These are phyloP conservation scores for Simmondsia chinensis DNA, from an alignment of 148 eudicot genomes.

Conservation along the genomic window DNA sequence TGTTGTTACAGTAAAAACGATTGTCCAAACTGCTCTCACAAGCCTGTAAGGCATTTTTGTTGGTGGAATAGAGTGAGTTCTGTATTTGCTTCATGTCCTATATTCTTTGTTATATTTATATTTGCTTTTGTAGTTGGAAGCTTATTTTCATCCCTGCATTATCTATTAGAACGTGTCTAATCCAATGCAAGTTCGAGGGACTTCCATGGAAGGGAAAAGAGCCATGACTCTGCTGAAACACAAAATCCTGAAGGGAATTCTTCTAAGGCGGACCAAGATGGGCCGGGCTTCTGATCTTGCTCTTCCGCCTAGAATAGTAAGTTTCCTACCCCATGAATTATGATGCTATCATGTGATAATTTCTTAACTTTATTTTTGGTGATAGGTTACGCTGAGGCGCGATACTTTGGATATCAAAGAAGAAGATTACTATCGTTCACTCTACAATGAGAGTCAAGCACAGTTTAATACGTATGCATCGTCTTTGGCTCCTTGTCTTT, in stretches of 20 bases:
- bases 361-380: not conserved
- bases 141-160: not conserved
- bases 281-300: constrained; percentile 96
- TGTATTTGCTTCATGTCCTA: not conserved
- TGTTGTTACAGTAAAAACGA: too few relatives aligned
- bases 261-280: constrained; percentile 81
- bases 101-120: not conserved
- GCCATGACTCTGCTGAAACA: constrained; percentile 84
- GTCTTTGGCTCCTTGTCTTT: not conserved
- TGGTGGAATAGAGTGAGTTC: constrained; percentile 84
- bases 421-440: constrained; percentile 78
- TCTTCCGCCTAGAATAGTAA: constrained; percentile 87
- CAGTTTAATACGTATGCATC: constrained; percentile 63
- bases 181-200: constrained; percentile 57
- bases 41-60: constrained; percentile 77
- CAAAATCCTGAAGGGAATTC: constrained; percentile 54
- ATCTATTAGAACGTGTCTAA: constrained; percentile 46
- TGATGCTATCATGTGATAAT: not conserved
- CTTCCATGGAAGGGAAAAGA: constrained; percentile 31
- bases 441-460: constrained; percentile 73
- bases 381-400: constrained; percentile 60
- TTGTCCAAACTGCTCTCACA: constrained; percentile 66
- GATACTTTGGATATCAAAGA: constrained; percentile 75
- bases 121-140: constrained; percentile 3
- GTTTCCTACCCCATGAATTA: constrained; percentile 18